A percentile compares a stretch with the other conserved stretches of the same genome.
Conservation (phyloP, 495 filamentous ascomycete species). For the Penicillium paradoxum region DNA sequence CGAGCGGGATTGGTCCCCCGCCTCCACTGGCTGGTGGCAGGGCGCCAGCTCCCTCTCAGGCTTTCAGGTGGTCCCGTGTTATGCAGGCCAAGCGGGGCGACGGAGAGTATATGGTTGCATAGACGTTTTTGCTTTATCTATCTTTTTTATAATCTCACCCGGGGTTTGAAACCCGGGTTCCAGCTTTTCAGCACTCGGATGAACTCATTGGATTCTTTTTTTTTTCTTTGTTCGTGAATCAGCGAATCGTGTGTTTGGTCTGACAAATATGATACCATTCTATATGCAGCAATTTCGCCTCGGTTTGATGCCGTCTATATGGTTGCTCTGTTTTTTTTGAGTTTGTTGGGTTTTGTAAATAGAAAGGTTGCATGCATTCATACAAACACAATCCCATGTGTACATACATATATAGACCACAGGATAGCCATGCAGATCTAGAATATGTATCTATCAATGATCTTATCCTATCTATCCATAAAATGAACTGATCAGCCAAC, state of each 20-base stretch:
- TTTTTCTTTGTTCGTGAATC: constrained; percentile 7
- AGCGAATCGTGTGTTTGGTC: constrained; percentile 12
- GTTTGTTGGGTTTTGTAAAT: neutral
- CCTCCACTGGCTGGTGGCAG: constrained; percentile 17
- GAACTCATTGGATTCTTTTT: neutral
- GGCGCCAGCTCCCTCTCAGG: constrained; percentile 28
- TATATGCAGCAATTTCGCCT: constrained; percentile 2
- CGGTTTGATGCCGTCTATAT: neutral
- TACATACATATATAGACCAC: too few species aligned
- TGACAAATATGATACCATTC: constrained; percentile 21
- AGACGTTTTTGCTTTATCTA: neutral
- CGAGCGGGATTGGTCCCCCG: constrained; percentile 13
- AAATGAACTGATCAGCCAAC: too few species aligned
- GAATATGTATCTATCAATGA: neutral
- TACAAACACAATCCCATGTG: neutral
- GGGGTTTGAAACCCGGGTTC: neutral
- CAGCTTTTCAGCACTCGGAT: neutral
- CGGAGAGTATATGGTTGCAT: constrained; percentile 87
- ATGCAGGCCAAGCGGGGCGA: constrained; percentile 64
- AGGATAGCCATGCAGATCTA: neutral
- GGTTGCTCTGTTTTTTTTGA: neutral
- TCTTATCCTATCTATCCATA: neutral
- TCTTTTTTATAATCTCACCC: neutral
- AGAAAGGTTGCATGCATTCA: neutral
- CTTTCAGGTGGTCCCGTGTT: constrained; percentile 72